Evolutionary conservation across 2,329 filamentous ascomycete genomes (phyloP).

Genomic region (Diaporthe australafricana): DNA sequence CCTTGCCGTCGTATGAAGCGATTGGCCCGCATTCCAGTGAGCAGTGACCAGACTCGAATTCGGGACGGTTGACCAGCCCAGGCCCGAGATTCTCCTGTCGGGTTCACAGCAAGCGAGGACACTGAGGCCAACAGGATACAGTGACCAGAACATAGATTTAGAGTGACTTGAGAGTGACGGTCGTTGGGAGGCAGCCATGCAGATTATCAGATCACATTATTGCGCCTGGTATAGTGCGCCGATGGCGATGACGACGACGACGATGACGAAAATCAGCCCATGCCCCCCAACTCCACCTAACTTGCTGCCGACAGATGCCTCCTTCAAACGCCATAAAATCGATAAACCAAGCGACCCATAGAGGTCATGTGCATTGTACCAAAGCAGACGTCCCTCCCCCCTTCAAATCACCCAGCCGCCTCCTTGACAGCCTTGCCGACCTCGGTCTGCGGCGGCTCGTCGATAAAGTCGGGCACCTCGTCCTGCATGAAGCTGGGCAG

Average conservation of each 20-base stretch:
- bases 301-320: constrained; percentile 25
- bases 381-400: neutral
- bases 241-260: neutral
- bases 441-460: constrained; percentile 82
- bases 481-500: constrained; percentile 92
- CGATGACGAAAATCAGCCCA: constrained; percentile 12
- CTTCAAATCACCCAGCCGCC: constrained; percentile 66
- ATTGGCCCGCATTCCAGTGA: no score
- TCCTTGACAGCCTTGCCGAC: constrained; percentile 79
- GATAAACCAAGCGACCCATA: neutral
- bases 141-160: neutral
- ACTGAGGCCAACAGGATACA: neutral
- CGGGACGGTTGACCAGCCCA: neutral
- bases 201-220: constrained; percentile 8
- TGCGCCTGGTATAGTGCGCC: constrained; percentile 21
- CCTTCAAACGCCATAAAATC: constrained; percentile 32
- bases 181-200: neutral
- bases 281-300: constrained; percentile 21
- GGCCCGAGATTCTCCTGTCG: neutral
- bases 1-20: no score
- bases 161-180: neutral
- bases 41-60: no score
- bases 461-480: constrained; percentile 90
- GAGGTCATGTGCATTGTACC: no score
- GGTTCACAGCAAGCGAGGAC: no score